Evolutionary conservation across 768 basidiomycete genomes (phyloP).

Genomic region (Termitomyces sp.): DNA sequence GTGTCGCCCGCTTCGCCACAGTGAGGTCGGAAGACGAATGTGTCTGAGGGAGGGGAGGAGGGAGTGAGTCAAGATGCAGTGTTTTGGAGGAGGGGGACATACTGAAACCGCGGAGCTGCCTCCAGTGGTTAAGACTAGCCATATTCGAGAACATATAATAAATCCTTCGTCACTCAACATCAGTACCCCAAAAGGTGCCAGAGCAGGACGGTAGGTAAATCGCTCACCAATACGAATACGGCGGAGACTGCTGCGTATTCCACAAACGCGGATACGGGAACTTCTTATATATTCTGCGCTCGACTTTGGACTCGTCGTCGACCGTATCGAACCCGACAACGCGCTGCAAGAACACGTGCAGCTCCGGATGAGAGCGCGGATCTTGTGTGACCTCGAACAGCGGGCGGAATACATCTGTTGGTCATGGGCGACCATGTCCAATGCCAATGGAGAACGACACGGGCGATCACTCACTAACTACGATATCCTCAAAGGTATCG

Average conservation of each 20-base stretch:
- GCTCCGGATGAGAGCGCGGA: constrained; percentile 84
- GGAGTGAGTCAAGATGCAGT: neutral
- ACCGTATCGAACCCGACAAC: constrained; percentile 98
- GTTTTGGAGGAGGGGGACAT: neutral
- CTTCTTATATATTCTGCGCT: constrained; percentile 88
- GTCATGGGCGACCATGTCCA: too few relatives aligned
- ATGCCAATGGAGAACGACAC: too few relatives aligned
- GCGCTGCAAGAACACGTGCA: constrained; percentile 92
- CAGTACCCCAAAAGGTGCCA: neutral
- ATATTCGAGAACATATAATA: constrained; percentile 99
- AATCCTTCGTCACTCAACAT: constrained; percentile 45
- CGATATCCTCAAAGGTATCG: constrained; percentile 85
- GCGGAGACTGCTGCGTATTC: constrained; percentile 87
- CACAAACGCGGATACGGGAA: constrained; percentile 90
- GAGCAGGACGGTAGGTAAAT: too few relatives aligned
- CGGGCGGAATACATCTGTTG: constrained; percentile 83
- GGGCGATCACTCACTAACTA: constrained; percentile 52
- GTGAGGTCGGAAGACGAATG: constrained; percentile 95
- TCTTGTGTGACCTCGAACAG: constrained; percentile 96
- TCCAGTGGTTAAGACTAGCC: constrained; percentile 92
- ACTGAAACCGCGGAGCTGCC: constrained; percentile 88
- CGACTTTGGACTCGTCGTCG: constrained; percentile 94
- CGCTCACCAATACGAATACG: constrained; percentile 89
- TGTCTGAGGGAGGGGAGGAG: constrained; percentile 49
- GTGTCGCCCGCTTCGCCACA: constrained; percentile 96